These are phyloP conservation scores for Begonia masoniana DNA, from an alignment of 306 rosid genomes.

Conservation along the genomic window DNA sequence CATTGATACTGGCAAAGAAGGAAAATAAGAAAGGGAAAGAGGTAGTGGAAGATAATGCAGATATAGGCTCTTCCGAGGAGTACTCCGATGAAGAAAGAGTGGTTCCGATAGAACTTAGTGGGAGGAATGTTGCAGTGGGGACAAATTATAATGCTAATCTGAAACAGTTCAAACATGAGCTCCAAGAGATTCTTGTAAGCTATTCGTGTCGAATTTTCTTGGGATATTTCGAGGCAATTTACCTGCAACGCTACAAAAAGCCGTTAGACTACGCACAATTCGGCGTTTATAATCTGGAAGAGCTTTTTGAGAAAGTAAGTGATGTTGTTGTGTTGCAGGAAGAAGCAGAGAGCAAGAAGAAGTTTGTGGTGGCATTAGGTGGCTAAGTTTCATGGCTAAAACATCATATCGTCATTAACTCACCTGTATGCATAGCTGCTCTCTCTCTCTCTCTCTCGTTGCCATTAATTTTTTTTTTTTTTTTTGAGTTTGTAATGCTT, in stretches of 20 bases:
- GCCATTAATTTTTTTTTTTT: slow-evolving; percentile 7
- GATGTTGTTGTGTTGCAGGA: slow-evolving; percentile 73
- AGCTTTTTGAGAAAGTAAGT: slow-evolving; percentile 50
- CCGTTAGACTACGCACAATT: slow-evolving; percentile 41
- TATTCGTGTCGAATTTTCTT: slow-evolving; percentile 73
- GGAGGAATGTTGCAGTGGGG: slow-evolving; percentile 20
- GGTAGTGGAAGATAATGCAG: slow-evolving; percentile 42
- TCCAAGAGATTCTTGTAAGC: slow-evolving; percentile 91
- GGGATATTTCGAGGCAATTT: slow-evolving; percentile 64
- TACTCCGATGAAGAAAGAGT: slow-evolving; percentile 83
- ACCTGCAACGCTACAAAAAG: slow-evolving; percentile 75
- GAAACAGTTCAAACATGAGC: slow-evolving; percentile 60
- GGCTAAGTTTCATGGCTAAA: slow-evolving; percentile 21
- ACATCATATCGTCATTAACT: slow-evolving; percentile 8
- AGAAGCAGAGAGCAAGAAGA: slow-evolving; percentile 65
- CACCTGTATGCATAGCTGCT: slow-evolving; percentile 6
- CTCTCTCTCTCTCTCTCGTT: slow-evolving; percentile 13
- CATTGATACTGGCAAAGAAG: slow-evolving; percentile 41
- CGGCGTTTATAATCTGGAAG: slow-evolving; percentile 64
- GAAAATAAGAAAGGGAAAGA: slow-evolving; percentile 72
- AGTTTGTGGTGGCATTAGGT: slow-evolving; percentile 58
- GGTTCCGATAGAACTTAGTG: slow-evolving; percentile 38
- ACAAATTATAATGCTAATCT: slow-evolving; percentile 29
- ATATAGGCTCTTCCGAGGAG: slow-evolving; percentile 67
- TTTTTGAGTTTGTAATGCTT: slow-evolving; percentile 7